A percentile compares a stretch with the other conserved stretches of the same genome.
These are phyloP conservation scores for Ascochyta lentis DNA, from an alignment of 2,329 filamentous ascomycete species.

Conservation along the genomic window DNA sequence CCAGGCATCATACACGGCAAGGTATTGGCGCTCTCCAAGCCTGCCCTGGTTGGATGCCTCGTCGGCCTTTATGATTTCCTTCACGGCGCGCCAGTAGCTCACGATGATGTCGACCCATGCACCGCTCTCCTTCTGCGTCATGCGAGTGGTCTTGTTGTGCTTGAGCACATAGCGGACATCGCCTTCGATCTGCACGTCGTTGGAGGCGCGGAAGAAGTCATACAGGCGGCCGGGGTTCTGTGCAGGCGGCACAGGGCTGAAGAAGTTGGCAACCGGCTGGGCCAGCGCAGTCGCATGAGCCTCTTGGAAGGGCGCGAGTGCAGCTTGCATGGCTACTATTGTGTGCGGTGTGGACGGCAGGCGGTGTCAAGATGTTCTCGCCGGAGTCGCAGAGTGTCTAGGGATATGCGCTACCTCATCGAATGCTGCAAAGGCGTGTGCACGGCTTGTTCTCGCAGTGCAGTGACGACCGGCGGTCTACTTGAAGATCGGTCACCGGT, in stretches of 20 bases:
- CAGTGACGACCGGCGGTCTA: not conserved
- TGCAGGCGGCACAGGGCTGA: conserved; percentile 72
- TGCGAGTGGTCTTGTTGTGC: conserved; percentile 62
- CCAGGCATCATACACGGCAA: conserved; percentile 86
- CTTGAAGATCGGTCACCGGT: conserved; percentile 6
- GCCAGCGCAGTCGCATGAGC: conserved; percentile 72
- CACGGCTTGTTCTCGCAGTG: conserved; percentile 13
- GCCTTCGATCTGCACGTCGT: conserved; percentile 67
- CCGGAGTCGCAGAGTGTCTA: conserved; percentile 7
- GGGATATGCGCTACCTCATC: conserved; percentile 11
- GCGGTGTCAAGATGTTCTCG: not conserved
- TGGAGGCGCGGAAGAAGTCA: conserved; percentile 74
- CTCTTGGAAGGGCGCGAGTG: conserved; percentile 75
- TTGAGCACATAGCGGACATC: conserved; percentile 76
- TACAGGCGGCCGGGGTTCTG: conserved; percentile 70
- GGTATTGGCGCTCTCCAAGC: conserved; percentile 67
- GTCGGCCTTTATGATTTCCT: conserved; percentile 73
- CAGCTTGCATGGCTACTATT: conserved; percentile 66
- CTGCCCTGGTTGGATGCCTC: conserved; percentile 57
- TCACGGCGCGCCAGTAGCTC: conserved; percentile 82
- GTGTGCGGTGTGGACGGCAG: conserved; percentile 8
- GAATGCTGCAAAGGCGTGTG: conserved; percentile 2
- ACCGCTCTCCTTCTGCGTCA: conserved; percentile 71
- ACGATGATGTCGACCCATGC: conserved; percentile 89
- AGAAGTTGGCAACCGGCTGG: conserved; percentile 73